Evolutionary conservation across 1,139 yeast genomes (phyloP).

Genomic region (Diutina mesorugosa): DNA sequence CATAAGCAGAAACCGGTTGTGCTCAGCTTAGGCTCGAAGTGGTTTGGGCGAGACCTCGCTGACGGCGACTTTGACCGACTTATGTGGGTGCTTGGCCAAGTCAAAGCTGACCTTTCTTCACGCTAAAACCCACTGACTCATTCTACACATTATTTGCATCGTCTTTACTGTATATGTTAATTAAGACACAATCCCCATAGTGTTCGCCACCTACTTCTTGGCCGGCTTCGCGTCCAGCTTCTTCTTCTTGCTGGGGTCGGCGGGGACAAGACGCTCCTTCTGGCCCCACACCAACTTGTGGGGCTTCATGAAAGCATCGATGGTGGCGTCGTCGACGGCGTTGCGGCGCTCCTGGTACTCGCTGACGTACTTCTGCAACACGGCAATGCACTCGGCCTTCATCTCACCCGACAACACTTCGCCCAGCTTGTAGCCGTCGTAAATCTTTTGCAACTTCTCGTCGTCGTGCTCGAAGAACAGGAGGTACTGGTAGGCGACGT

Average conservation of each 20-base stretch:
- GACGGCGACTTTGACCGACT: constrained; percentile 28
- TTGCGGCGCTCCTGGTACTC: constrained; percentile 74
- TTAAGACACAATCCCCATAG: background rate
- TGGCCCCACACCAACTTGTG: constrained; percentile 70
- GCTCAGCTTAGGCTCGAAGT: constrained; percentile 25
- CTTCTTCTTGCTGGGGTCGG: constrained; percentile 30
- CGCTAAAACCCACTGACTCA: background rate
- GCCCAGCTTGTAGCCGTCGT: constrained; percentile 63
- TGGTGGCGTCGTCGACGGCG: constrained; percentile 49
- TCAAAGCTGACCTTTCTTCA: constrained; percentile 12
- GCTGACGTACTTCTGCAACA: constrained; percentile 64
- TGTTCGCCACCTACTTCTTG: background rate
- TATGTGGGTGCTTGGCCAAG: constrained; percentile 24
- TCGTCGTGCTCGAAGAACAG: constrained; percentile 87
- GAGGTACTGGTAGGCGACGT: constrained; percentile 88
- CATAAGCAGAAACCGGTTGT: constrained; percentile 21
- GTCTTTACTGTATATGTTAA: background rate
- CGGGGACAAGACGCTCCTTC: constrained; percentile 58
- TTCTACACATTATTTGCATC: too few species aligned
- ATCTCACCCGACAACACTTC: constrained; percentile 85
- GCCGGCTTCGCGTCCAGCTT: background rate
- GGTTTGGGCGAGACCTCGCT: constrained; percentile 26
- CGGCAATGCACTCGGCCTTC: constrained; percentile 77
- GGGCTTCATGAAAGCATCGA: constrained; percentile 70
- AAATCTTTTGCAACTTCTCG: constrained; percentile 51